These are phyloP conservation scores for Penicillium sp. DNA, from an alignment of 2,329 filamentous ascomycete species.

Conservation along the genomic window DNA sequence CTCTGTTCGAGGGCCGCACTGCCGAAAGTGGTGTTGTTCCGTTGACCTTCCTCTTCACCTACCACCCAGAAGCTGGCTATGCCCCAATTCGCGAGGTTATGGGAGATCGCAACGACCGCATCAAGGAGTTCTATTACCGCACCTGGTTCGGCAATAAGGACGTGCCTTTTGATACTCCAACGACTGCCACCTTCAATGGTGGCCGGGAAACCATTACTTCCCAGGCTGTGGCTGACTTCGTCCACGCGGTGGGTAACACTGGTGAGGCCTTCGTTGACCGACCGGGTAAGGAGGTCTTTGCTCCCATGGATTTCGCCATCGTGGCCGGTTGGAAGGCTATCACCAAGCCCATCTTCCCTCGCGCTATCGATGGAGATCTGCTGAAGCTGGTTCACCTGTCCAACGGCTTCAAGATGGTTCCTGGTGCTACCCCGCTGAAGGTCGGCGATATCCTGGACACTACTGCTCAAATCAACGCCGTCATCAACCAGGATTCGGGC, in stretches of 20 bases:
- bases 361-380: constrained; percentile 91
- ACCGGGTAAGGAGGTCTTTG: constrained; percentile 87
- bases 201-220: constrained; percentile 82
- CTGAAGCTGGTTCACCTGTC: constrained; percentile 95
- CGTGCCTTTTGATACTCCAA: constrained; percentile 77
- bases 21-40: constrained; percentile 78
- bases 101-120: constrained; percentile 91
- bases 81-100: constrained; percentile 98
- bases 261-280: constrained; percentile 96
- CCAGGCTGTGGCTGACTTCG: constrained; percentile 95
- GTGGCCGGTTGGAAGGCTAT: constrained; percentile 99
- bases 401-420: constrained; percentile 97
- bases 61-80: constrained; percentile 92
- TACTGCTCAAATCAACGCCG: constrained; percentile 92
- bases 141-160: constrained; percentile 92
- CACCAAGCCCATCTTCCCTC: constrained; percentile 97
- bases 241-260: constrained; percentile 97
- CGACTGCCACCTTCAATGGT: constrained; percentile 86
- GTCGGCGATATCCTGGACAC: constrained; percentile 92
- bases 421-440: constrained; percentile 89
- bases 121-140: constrained; percentile 99
- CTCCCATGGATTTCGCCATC: constrained; percentile 98
- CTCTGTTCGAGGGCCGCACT: constrained; percentile 89
- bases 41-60: constrained; percentile 82
- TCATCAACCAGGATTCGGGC: constrained; percentile 95